These are phyloP conservation scores for Fusarium keratoplasticum DNA, from an alignment of 2,329 filamentous ascomycete species.

Conservation along the genomic window DNA sequence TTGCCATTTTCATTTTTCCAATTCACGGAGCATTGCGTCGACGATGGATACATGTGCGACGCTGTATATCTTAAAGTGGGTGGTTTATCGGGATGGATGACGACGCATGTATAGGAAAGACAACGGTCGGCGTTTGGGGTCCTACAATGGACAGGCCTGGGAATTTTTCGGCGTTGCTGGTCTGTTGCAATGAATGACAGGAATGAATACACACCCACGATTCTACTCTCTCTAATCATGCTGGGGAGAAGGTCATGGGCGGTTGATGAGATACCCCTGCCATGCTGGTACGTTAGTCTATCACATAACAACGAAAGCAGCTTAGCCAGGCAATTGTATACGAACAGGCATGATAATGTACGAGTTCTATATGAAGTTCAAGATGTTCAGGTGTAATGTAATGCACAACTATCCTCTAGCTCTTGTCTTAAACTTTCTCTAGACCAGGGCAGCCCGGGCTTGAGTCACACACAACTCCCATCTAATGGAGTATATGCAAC, in stretches of 20 bases:
- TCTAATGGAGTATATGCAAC: conserved; percentile 12
- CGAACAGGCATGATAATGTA: conserved; percentile 22
- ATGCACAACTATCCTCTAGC: conserved; percentile 8
- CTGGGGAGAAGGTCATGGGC: conserved; percentile 8
- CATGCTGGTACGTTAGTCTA: conserved; percentile 11
- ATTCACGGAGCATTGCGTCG: conserved; percentile 5
- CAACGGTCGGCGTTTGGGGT: conserved; percentile 35
- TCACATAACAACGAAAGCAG: conserved; percentile 13
- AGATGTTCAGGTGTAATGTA: not conserved
- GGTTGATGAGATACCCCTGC: conserved; percentile 37
- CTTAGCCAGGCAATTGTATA: conserved; percentile 17
- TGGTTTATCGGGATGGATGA: conserved; percentile 8
- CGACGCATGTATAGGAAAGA: conserved; percentile 26
- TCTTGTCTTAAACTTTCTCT: conserved; percentile 2
- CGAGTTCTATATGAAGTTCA: conserved; percentile 7
- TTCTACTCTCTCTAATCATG: conserved; percentile 20
- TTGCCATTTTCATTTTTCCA: conserved; percentile 1
- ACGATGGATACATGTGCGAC: conserved; percentile 17
- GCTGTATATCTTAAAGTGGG: conserved; percentile 26
- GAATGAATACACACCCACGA: conserved; percentile 5
- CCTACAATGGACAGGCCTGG: conserved; percentile 4
- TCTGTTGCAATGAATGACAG: conserved; percentile 17
- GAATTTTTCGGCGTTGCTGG: conserved; percentile 21
- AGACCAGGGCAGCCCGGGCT: conserved; percentile 6
- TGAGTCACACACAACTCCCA: conserved; percentile 3